Evolutionary conservation across 116 monocot genomes (phyloP), one percentile per base, ranked within the genome.

Genomic region (Posidonia oceanica): DNA sequence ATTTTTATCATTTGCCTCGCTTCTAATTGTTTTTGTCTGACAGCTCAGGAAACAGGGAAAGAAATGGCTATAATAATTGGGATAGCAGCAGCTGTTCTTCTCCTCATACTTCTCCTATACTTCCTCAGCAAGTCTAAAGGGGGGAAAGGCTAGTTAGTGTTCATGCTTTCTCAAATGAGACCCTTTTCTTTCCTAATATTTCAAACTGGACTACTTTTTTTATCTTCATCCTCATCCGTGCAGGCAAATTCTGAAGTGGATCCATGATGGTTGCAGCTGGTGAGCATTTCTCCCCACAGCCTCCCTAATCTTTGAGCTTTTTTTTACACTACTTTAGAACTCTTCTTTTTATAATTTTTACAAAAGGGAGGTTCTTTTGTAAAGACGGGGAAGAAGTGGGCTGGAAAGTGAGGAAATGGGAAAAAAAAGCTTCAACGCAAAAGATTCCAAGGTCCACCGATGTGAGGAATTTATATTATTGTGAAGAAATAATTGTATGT

Each of bases 1-100:
- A 0, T 29, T 29, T 29, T 29, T 29, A 29, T 29, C 29, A 0
- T 29, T 29, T 29, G 29, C 29, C 48, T 7, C 48, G 7, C 12
- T 2, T 48, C 12, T 48, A 10, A 10, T 48, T 7, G 48, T 48
- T 48, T 48, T 48, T 10, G 2, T 10, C 13, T 17, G 36, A 58
- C 61, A 84, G 84, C 52, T 53, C 76, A 77, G 69, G 84, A 78
- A 53, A 42, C 81, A 3, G 80, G 83, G 20, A 91, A 91, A 71
- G 83, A 82, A 20, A 67, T 87, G 13, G 85, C 85, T 21, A 87
- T 91, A 36, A 83, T 91, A 37, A 68, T 91, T 51, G 91, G 91
- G 18, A 83, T 91, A 18, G 64, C 87, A 69, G 87, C 81, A 5
- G 91, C 80, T 36, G 67, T 91, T 23, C 85, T 84, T 12, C 69